These are phyloP conservation scores for Sanguinoderma infundibulare DNA, from an alignment of 1,284 basidiomycete genomes.

Conservation along the genomic window DNA sequence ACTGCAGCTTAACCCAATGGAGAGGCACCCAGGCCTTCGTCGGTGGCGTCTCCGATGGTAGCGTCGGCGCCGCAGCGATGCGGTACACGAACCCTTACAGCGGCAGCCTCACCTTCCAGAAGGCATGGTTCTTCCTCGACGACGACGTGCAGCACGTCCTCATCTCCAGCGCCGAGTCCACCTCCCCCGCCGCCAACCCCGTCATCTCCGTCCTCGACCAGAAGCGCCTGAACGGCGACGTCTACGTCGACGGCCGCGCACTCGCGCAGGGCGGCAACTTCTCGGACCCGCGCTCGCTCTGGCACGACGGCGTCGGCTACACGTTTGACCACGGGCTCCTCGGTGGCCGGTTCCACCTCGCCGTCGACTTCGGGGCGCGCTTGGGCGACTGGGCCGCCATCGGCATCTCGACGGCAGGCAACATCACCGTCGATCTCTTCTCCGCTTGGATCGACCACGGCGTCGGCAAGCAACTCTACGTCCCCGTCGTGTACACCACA, in stretches of 20 bases:
- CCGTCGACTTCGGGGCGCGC: constrained; percentile 49
- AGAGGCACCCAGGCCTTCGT: constrained; percentile 60
- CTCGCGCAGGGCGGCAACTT: constrained; percentile 35
- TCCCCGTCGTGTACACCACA: constrained; percentile 54
- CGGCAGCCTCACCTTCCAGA: constrained; percentile 59
- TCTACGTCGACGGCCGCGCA: constrained; percentile 48
- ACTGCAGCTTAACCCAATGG: constrained; percentile 44
- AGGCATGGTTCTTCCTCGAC: constrained; percentile 75
- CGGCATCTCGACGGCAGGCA: constrained; percentile 59
- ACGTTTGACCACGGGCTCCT: constrained; percentile 35
- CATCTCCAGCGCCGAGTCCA: constrained; percentile 47
- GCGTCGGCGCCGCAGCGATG: constrained; percentile 61
- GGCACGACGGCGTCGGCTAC: constrained; percentile 65
- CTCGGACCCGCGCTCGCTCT: constrained; percentile 46
- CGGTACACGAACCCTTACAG: constrained; percentile 66
- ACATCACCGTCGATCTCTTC: constrained; percentile 61
- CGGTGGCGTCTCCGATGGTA: constrained; percentile 63
- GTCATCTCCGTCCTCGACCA: constrained; percentile 72
- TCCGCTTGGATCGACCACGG: constrained; percentile 60
- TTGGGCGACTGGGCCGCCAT: constrained; percentile 66
- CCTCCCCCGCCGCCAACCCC: constrained; percentile 43
- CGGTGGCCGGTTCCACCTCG: constrained; percentile 39
- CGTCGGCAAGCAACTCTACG: constrained; percentile 24
- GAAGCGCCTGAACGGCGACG: constrained; percentile 46
- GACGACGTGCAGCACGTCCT: constrained; percentile 65